Base-by-base conservation (phyloP, 2,329 filamentous ascomycete genomes). In the Rhexocercosporidium sp. region DNA sequence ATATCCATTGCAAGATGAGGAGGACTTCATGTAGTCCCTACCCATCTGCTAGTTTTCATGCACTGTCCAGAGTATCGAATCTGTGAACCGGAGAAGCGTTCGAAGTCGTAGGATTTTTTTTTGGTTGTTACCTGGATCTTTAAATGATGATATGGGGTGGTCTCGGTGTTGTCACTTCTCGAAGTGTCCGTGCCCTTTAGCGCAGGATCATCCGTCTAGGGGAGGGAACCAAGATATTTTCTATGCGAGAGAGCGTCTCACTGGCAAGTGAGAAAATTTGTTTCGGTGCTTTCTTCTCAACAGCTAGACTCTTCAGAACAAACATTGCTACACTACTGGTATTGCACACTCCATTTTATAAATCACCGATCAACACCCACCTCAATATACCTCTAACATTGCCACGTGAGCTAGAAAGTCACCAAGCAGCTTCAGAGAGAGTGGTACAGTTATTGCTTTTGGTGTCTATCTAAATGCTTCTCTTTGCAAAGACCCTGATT, bases 401-500 rank as follows among this genome's bases (percentile, higher is more conserved):
- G 29, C 27, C n/a, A 56, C 51, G 56, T 44, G 37, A 41, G 34
- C 20, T 18, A 22, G n/a, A 22, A 25, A 47, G 18, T 47, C 44
- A 4, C 3, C 44, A 47, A 44, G 44, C n/a, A 47, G 18, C 44
- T 22, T 16, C 18, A n/a, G 16, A 3, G 44, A 20, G 29, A 54
- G 49, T 59, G 29, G 11, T 11, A 9, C 16, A 39, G 27, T n/a
- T 1, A 56, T 47, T 31, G 27, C 51, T 64, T 34, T 47, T 25
- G 27, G 18, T 49, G 27, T 49, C 22, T 31, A 54, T 62, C 54
- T 72, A 75, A 51, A 69, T 39, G 54, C 66, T 71, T 47, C 88
- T 84, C 75, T 85, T 88, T 2, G 91, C 92, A 78, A 92, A 89
- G 1, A 95, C 88, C 54, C 93, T 87, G 71, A 97, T 86, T 71